Evolutionary conservation across 169 alveolate genomes (phyloP).

Genomic region (Eimeria falciformis): DNA sequence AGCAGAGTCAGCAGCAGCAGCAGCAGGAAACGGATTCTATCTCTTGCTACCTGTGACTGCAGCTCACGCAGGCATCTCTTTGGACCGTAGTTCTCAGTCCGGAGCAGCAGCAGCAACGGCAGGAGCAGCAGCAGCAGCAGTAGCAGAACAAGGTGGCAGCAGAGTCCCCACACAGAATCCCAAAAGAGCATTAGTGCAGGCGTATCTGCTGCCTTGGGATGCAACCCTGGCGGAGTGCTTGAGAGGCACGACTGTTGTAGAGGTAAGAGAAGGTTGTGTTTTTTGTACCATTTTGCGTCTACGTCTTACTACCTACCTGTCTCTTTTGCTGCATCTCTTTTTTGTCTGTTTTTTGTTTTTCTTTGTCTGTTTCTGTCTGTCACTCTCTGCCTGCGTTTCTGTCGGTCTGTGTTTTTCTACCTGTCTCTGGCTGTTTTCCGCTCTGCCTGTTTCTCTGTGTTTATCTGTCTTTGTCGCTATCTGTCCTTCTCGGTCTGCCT

Average conservation of each 20-base stretch:
- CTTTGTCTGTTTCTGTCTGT: neutral
- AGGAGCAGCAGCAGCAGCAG: neutral
- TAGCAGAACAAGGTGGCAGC: neutral
- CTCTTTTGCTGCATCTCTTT: neutral
- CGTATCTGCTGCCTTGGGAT: conserved; percentile 13
- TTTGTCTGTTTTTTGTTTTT: neutral
- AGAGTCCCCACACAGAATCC: neutral
- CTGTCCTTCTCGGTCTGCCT: neutral
- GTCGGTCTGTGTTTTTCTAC: neutral
- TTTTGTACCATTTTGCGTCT: neutral
- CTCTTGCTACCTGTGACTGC: conserved; percentile 15
- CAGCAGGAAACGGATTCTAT: neutral
- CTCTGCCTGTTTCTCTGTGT: neutral
- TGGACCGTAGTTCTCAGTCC: neutral
- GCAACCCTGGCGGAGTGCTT: neutral
- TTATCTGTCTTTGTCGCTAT: neutral
- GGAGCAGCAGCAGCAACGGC: neutral
- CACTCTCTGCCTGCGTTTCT: neutral
- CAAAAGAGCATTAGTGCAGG: neutral
- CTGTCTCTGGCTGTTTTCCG: neutral
- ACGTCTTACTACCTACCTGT: neutral
- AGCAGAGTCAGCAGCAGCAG: neutral
- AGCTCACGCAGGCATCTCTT: conserved; percentile 9
- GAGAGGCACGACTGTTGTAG: neutral
- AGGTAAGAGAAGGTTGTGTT: neutral